Evolutionary conservation across 2,329 filamentous ascomycete genomes (phyloP), one percentile per base, ranked within the genome.

Genomic region (Sphaerulina vaccinii): DNA sequence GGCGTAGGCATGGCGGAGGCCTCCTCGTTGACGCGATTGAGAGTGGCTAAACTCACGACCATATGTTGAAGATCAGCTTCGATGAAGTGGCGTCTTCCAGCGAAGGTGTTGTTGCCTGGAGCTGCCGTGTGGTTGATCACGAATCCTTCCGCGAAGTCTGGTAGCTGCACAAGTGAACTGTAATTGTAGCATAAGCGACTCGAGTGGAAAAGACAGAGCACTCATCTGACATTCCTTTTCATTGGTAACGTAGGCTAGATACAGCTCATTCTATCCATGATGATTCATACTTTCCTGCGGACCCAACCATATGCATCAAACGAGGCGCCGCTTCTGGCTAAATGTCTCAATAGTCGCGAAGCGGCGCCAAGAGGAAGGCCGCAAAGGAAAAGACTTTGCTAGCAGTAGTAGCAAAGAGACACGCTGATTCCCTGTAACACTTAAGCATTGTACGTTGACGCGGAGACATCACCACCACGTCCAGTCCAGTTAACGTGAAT

Each of bases 401-500:
- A 49, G 35, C n/a, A 29, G 36, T 42, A 33, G 47, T 32, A 9
- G 27, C 27, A 10, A 44, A 50, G 16, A 51, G 32, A 42, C 37
- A 39, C 52, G 46, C 47, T 21, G 27, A 22, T 32, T 24, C 36
- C 9, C 37, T 38, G n/a, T 18, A 29, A 39, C 23, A 41, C 58
- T 81, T 95, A 97, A 80, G 89, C 93, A 78, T 90, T 88, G 83
- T 99, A 99, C 65, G 91, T 97, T 46, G 91, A 96, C 68, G 93
- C 93, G 65, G 90, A 96, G 62, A 99, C 88, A 72, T 97, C 93
- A 70, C 93, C 93, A 71, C 93, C 93, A 73, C 93, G 88, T 68
- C 93, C 93, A 65, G 93, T 99, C 93, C 93, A 99, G 88, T 99
- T 99, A 75, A 97, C 90, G 83, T 99, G 93, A 71, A 92, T 93